A percentile compares a stretch with the other conserved stretches of the same genome.
phyloP scores from a whole-genome alignment of 164 flowering plant species.

The Buxus sempervirens region DNA sequence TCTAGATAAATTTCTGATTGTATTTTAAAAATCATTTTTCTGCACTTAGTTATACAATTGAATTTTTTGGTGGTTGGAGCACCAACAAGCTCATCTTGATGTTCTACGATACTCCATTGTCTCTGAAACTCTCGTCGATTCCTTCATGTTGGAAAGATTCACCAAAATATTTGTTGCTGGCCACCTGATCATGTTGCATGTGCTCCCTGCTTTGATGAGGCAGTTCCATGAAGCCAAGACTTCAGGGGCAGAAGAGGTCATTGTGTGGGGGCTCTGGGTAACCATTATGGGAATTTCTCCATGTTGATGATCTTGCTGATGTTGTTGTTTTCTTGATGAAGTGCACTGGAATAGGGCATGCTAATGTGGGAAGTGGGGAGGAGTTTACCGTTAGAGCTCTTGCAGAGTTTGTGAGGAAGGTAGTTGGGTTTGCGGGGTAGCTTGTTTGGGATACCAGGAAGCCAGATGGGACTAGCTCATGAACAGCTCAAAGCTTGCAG shows the following conservation, averaged over 20 bases:
- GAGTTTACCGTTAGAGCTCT: slow-evolving; percentile 85
- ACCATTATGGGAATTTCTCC: slow-evolving; percentile 84
- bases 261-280: slow-evolving; percentile 92
- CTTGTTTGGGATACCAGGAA: slow-evolving; percentile 80
- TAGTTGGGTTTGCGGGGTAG: slow-evolving; percentile 77
- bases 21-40: too few species aligned
- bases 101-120: too few species aligned
- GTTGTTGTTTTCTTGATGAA: slow-evolving; percentile 74
- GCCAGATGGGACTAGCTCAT: slow-evolving; percentile 97
- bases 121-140: background rate
- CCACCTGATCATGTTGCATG: slow-evolving; percentile 88
- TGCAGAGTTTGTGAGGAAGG: slow-evolving; percentile 84
- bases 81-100: too few species aligned
- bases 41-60: too few species aligned
- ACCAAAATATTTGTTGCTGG: slow-evolving; percentile 88
- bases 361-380: slow-evolving; percentile 90
- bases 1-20: too few species aligned
- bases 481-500: slow-evolving; percentile 78
- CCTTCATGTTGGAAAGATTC: slow-evolving; percentile 47
- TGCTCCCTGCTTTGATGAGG: slow-evolving; percentile 84
- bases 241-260: slow-evolving; percentile 60
- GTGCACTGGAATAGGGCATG: slow-evolving; percentile 68
- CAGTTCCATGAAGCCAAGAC: slow-evolving; percentile 88
- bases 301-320: slow-evolving; percentile 93
- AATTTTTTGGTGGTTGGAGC: too few species aligned